Conservation (phyloP, 169 alveolate genomes). For the Plasmodium fragile region DNA sequence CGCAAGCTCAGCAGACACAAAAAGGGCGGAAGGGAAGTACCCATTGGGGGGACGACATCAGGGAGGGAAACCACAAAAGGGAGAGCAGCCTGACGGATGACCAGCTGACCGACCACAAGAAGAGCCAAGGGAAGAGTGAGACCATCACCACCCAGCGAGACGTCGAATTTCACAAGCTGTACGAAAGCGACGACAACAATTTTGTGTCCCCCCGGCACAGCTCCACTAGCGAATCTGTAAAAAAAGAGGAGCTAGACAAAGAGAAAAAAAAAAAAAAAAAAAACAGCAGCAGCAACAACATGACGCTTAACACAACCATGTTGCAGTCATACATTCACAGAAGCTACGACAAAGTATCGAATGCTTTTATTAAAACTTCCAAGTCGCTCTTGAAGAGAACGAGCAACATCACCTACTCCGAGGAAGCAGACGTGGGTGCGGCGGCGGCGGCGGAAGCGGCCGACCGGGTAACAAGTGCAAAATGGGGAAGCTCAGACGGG, state of each 20-base stretch:
- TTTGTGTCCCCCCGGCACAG: not conserved
- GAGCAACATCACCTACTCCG: not conserved
- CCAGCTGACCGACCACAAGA: not conserved
- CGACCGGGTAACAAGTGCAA: not conserved
- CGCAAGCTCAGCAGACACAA: not conserved
- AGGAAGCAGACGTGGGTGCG: not conserved
- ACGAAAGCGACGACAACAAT: not conserved
- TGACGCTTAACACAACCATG: not conserved
- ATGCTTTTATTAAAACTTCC: slow-evolving; percentile 28
- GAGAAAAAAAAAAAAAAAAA: not conserved
- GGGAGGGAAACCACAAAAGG: not conserved
- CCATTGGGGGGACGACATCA: not conserved
- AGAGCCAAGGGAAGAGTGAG: not conserved
- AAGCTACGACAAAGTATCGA: slow-evolving; percentile 59
- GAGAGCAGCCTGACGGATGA: not conserved
- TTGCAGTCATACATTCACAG: slow-evolving; percentile 22
- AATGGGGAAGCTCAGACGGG: not conserved
- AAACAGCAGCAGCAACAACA: not conserved
- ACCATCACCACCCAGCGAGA: not conserved
- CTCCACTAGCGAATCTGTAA: not conserved
- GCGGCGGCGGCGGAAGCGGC: too few relatives aligned
- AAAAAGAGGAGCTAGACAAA: not conserved
- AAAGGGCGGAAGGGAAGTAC: not conserved
- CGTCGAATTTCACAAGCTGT: not conserved
- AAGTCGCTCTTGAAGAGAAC: slow-evolving; percentile 1